These are phyloP conservation scores for Huntiella savannae DNA, from an alignment of 2,329 filamentous ascomycete genomes.

Conservation along the genomic window DNA sequence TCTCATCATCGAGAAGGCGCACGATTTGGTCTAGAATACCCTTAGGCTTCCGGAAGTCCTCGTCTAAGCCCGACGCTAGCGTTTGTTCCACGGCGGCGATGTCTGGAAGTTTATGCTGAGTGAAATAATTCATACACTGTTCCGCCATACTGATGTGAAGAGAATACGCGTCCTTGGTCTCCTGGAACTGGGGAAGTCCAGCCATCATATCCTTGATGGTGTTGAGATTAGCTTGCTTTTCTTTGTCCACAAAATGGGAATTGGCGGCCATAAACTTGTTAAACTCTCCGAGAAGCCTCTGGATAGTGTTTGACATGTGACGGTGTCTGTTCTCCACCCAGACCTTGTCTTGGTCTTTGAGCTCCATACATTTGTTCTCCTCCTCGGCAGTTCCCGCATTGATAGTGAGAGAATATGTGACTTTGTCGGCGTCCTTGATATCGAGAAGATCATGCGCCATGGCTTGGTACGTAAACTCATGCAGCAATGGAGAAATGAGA, in stretches of 20 bases:
- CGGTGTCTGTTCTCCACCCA: constrained; percentile 89
- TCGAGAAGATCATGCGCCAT: constrained; percentile 91
- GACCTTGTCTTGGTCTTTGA: constrained; percentile 76
- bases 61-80: constrained; percentile 78
- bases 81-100: constrained; percentile 78
- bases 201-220: constrained; percentile 95
- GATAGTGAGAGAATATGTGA: constrained; percentile 62
- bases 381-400: constrained; percentile 54
- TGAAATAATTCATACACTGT: constrained; percentile 88
- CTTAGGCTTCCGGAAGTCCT: constrained; percentile 81
- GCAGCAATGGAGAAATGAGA: constrained; percentile 64
- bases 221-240: constrained; percentile 58
- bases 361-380: constrained; percentile 78
- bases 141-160: constrained; percentile 92
- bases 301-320: constrained; percentile 96
- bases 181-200: constrained; percentile 80
- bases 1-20: constrained; percentile 70
- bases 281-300: constrained; percentile 83
- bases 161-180: constrained; percentile 88
- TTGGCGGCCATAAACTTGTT: constrained; percentile 81
- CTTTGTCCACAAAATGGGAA: constrained; percentile 69
- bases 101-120: constrained; percentile 67
- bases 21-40: constrained; percentile 73
- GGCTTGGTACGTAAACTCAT: constrained; percentile 96
- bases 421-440: constrained; percentile 74